A percentile compares a stretch with the other conserved stretches of the same genome.
phyloP scores from a whole-genome alignment of 768 basidiomycete genomes.

The Leccinum aurantiacum region DNA sequence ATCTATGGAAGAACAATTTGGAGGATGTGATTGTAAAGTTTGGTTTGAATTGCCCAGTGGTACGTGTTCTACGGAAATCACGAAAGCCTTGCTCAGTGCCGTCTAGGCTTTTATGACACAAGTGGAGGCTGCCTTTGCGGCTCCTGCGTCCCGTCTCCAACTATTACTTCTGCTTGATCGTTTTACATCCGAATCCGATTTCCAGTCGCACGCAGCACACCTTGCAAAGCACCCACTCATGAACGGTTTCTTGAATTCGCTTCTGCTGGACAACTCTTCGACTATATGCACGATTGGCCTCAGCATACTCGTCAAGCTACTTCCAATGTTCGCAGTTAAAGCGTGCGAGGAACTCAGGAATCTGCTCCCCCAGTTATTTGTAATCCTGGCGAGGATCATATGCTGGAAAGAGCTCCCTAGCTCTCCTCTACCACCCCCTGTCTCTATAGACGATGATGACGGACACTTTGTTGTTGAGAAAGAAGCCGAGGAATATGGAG shows the following conservation, averaged over 20 bases:
- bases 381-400: constrained; percentile 65
- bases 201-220: constrained; percentile 46
- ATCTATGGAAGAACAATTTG: constrained; percentile 75
- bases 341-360: constrained; percentile 54
- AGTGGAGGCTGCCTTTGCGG: constrained; percentile 59
- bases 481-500: constrained; percentile 29
- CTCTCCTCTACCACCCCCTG: constrained; percentile 31
- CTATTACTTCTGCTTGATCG: constrained; percentile 64
- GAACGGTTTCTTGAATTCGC: constrained; percentile 60
- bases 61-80: constrained; percentile 38
- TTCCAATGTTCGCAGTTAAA: constrained; percentile 73
- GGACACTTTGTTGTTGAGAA: not conserved
- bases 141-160: constrained; percentile 65
- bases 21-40: constrained; percentile 72
- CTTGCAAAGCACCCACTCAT: constrained; percentile 65
- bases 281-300: constrained; percentile 66
- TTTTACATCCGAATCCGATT: constrained; percentile 56
- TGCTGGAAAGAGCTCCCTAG: constrained; percentile 68
- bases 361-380: constrained; percentile 64
- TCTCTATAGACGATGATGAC: constrained; percentile 36
- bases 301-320: constrained; percentile 62
- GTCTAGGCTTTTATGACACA: constrained; percentile 69
- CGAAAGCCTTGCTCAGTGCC: constrained; percentile 9
- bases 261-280: constrained; percentile 74
- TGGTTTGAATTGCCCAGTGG: constrained; percentile 62